Percentiles rank a stretch among this genome's conserved stretches.
Conservation (phyloP, 2,329 filamentous ascomycete genomes). For the Knoxdaviesia proteae region DNA sequence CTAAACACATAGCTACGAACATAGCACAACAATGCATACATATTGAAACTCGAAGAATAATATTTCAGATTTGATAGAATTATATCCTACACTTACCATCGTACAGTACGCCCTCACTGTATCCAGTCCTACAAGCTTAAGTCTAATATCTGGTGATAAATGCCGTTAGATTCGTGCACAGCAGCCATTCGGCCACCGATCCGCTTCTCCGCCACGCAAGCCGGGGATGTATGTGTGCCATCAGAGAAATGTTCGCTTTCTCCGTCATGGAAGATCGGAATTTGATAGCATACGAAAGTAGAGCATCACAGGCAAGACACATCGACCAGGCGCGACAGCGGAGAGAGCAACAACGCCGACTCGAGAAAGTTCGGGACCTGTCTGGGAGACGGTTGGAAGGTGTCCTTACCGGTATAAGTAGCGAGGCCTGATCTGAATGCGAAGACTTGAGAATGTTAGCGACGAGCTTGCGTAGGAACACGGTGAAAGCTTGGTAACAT, state of each 20-base stretch:
- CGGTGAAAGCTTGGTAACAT: constrained; percentile 4
- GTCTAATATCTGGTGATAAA: too few species aligned
- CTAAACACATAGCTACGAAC: constrained; percentile 5
- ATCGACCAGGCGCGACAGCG: too few species aligned
- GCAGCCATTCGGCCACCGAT: not conserved
- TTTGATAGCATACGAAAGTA: constrained; percentile 21
- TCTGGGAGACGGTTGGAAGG: not conserved
- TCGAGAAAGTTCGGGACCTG: not conserved
- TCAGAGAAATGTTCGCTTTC: not conserved
- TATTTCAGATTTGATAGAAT: not conserved
- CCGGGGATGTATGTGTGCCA: too few species aligned
- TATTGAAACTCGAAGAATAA: not conserved
- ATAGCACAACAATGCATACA: constrained; percentile 9
- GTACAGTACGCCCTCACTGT: not conserved
- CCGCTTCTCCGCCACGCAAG: too few species aligned
- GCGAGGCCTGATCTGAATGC: not conserved
- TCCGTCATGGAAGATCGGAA: constrained; percentile 21
- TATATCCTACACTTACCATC: not conserved
- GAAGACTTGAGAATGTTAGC: not conserved
- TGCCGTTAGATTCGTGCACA: not conserved
- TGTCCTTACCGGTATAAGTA: not conserved
- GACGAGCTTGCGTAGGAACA: not conserved
- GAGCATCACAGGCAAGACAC: too few species aligned
- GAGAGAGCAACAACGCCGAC: too few species aligned
- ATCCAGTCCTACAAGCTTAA: too few species aligned